Percentiles rank a stretch among this genome's conserved stretches.
Conservation (phyloP, 495 filamentous ascomycete genomes). For the Aspergillus wentii region DNA sequence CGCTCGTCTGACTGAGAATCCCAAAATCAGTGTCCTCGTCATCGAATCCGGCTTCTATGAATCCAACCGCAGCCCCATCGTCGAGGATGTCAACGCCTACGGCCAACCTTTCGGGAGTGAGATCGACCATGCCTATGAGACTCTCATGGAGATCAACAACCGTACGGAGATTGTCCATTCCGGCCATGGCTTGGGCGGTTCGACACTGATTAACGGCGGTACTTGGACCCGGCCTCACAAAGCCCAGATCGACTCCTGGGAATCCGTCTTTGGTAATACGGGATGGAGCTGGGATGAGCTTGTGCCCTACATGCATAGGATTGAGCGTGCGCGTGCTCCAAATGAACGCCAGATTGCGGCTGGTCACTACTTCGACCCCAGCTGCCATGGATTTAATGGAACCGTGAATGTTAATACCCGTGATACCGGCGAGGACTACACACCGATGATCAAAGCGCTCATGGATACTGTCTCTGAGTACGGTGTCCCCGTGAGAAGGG, state of each 20-base stretch:
- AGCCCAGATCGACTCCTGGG: conserved; percentile 41
- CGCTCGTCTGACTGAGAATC: conserved; percentile 33
- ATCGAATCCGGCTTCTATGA: conserved; percentile 34
- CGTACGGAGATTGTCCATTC: neutral
- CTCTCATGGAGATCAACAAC: conserved; percentile 3
- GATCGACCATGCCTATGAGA: conserved; percentile 6
- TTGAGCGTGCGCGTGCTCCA: neutral
- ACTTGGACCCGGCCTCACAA: conserved; percentile 36
- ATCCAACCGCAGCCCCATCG: conserved; percentile 18
- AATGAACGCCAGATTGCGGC: conserved; percentile 2
- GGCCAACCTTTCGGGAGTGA: conserved; percentile 21
- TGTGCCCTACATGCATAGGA: conserved; percentile 30
- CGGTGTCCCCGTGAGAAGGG: conserved; percentile 1
- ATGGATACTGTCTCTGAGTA: neutral
- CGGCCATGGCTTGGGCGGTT: conserved; percentile 36
- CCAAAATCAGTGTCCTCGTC: conserved; percentile 35
- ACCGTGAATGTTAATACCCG: conserved; percentile 4
- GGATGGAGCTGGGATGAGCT: conserved; percentile 45
- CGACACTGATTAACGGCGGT: conserved; percentile 46
- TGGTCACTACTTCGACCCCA: conserved; percentile 5
- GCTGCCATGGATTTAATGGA: conserved; percentile 5
- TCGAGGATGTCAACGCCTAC: conserved; percentile 21
- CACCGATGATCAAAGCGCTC: conserved; percentile 7
- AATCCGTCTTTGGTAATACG: conserved; percentile 28
- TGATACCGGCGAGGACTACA: conserved; percentile 1